These are phyloP conservation scores for Cubamyces sp. DNA, from an alignment of 768 basidiomycete species.

Conservation along the genomic window DNA sequence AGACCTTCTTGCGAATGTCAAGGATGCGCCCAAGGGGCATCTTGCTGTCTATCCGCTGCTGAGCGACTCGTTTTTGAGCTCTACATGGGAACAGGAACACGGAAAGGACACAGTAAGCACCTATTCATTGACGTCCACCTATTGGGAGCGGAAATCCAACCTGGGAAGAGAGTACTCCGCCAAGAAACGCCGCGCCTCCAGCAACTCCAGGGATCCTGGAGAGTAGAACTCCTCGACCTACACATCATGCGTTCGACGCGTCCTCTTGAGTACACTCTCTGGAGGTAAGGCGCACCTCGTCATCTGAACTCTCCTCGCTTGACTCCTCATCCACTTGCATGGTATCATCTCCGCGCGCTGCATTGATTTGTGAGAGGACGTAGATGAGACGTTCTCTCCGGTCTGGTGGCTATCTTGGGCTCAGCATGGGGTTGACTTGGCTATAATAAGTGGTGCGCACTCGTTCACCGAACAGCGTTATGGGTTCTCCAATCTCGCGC, in stretches of 20 bases:
- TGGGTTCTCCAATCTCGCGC: constrained; percentile 94
- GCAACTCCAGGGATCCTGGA: constrained; percentile 83
- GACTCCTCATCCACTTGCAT: constrained; percentile 76
- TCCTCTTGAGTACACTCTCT: background rate
- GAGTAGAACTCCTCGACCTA: constrained; percentile 97
- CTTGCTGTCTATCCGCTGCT: constrained; percentile 89
- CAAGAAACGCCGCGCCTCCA: constrained; percentile 82
- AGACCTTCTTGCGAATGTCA: constrained; percentile 91
- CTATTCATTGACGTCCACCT: constrained; percentile 55
- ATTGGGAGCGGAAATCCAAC: constrained; percentile 72
- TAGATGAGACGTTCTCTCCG: constrained; percentile 94
- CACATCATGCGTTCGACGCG: constrained; percentile 6
- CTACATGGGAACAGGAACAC: constrained; percentile 58
- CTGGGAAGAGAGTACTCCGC: constrained; percentile 95
- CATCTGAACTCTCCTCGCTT: constrained; percentile 72
- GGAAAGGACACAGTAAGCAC: constrained; percentile 70
- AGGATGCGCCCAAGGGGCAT: constrained; percentile 88
- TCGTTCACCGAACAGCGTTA: constrained; percentile 96
- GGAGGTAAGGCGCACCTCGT: constrained; percentile 54
- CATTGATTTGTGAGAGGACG: constrained; percentile 91
- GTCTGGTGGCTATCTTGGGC: constrained; percentile 77
- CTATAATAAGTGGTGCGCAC: constrained; percentile 42
- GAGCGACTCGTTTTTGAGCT: constrained; percentile 92
- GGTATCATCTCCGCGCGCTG: constrained; percentile 80
- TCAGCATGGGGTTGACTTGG: background rate